phyloP scores from a whole-genome alignment of 2,329 filamentous ascomycete species.

The Cercospora janseana region DNA sequence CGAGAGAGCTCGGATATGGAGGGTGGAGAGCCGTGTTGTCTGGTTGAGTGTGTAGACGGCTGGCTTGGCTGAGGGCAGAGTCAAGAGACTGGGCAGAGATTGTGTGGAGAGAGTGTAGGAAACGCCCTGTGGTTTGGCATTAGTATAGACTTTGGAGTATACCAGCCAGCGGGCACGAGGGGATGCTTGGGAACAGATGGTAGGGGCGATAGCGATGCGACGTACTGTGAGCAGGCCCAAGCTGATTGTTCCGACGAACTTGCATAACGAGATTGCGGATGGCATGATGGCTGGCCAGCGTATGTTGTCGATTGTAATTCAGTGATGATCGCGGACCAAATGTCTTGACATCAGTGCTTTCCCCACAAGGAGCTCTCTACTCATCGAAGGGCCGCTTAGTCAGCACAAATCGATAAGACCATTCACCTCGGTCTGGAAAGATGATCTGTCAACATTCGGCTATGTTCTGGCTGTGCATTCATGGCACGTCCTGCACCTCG shows the following conservation, averaged over 20 bases:
- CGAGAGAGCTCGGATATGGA: conserved; percentile 66
- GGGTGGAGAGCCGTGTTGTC: conserved; percentile 61
- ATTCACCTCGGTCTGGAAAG: not conserved
- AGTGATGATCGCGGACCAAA: conserved; percentile 6
- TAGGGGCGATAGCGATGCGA: too few relatives aligned
- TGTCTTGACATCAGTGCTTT: too few relatives aligned
- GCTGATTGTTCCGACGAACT: conserved; percentile 90
- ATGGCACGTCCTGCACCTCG: too few relatives aligned
- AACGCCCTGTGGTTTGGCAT: conserved; percentile 65
- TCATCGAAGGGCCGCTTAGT: too few relatives aligned
- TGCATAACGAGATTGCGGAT: conserved; percentile 69
- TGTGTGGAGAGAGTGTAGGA: conserved; percentile 80
- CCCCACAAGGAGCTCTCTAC: too few relatives aligned
- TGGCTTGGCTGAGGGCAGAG: conserved; percentile 70
- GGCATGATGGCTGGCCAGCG: conserved; percentile 39
- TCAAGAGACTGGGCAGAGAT: conserved; percentile 75
- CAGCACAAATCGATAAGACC: not conserved
- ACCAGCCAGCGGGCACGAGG: too few relatives aligned
- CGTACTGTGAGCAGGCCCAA: conserved; percentile 62
- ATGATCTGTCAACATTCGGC: too few relatives aligned
- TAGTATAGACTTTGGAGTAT: too few relatives aligned
- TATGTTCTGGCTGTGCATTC: too few relatives aligned
- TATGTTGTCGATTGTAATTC: too few relatives aligned
- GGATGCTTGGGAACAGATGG: too few relatives aligned
- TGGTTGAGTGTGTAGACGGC: conserved; percentile 66